Base-by-base conservation (phyloP, 345 rosid species). In the Clarkia xantiana region DNA sequence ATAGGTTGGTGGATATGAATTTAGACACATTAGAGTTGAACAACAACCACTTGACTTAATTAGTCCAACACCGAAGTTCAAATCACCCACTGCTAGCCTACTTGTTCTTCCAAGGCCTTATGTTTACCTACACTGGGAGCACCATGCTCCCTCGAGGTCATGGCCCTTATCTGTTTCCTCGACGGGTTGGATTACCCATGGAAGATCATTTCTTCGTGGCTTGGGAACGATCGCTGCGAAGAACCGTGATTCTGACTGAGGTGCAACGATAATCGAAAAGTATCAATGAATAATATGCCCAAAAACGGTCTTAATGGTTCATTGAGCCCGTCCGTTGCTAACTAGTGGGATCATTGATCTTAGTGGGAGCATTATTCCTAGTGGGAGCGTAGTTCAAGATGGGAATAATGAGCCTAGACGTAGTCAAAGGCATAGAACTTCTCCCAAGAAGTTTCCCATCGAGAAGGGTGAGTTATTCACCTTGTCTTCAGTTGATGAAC, bases 1-100 rank as follows among this genome's bases (percentile, higher is more conserved):
- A 59, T 40, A 63, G 76, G 51, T 69, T 83, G 53, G 71, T 62
- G 18, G 39, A 62, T 61, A 52, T 83, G 80, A 57, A 52, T 6
- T 19, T 83, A 51, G 73, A 72, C 46, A 34, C 57, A 15, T 57
- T 83, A 36, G 76, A 77, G 61, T 63, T 83, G 74, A 80, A 65
- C 68, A 83, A 83, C 38, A 83, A 83, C 58, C 63, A 66, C 57
- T 61, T 83, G 6, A n/a, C n/a, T n/a, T n/a, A n/a, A 80, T 80
- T 87, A 88, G 94, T 41, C 79, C 88, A 38, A 70, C 73, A 10
- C 94, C 85, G 6, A 45, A 61, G 49, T 77, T 72, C 42, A 83
- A 67, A 46, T 70, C 82, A 3, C 20, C 14, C 71, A 71, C 2
- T n/a, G 56, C n/a, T n/a, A n/a, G n/a, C n/a, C 44, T 42, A 62